Conservation (phyloP, 1,284 basidiomycete genomes). For the Filobasidium uniguttulatum region DNA sequence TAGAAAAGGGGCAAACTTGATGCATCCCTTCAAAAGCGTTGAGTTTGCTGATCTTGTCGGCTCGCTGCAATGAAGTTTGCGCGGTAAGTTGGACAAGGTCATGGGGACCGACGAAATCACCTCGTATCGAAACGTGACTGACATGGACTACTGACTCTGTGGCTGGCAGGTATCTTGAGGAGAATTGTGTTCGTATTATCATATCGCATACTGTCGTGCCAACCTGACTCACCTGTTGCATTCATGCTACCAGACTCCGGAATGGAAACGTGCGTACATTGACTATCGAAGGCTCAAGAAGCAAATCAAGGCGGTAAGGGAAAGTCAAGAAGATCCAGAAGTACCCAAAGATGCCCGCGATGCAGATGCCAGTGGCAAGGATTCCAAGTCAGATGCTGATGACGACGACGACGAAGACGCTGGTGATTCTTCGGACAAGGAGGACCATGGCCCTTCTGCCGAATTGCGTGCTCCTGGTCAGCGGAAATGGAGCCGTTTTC, state of each 20-base stretch:
- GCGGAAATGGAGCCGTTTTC: not conserved
- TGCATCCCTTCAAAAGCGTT: not conserved
- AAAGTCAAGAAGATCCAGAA: not conserved
- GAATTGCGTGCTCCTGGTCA: not conserved
- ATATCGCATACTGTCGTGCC: not conserved
- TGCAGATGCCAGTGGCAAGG: not conserved
- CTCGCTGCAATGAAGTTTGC: slow-evolving; percentile 16
- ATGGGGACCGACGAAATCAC: not conserved
- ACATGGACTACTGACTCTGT: not conserved
- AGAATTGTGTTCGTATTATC: slow-evolving; percentile 20
- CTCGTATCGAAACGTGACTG: too few relatives aligned
- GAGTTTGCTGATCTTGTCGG: not conserved
- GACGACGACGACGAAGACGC: slow-evolving; percentile 21
- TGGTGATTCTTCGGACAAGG: not conserved
- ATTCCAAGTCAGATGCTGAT: not conserved
- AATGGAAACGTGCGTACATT: slow-evolving; percentile 38
- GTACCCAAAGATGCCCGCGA: not conserved
- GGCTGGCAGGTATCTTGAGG: slow-evolving; percentile 23
- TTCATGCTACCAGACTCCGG: slow-evolving; percentile 23
- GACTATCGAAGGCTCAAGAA: slow-evolving; percentile 38
- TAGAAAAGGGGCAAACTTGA: too few relatives aligned
- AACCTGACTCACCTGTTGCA: not conserved
- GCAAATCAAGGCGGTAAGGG: slow-evolving; percentile 30
- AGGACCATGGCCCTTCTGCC: not conserved
- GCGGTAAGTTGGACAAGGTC: slow-evolving; percentile 1